phyloP scores from a whole-genome alignment of 2,329 filamentous ascomycete species.

The Polychaeton citri region DNA sequence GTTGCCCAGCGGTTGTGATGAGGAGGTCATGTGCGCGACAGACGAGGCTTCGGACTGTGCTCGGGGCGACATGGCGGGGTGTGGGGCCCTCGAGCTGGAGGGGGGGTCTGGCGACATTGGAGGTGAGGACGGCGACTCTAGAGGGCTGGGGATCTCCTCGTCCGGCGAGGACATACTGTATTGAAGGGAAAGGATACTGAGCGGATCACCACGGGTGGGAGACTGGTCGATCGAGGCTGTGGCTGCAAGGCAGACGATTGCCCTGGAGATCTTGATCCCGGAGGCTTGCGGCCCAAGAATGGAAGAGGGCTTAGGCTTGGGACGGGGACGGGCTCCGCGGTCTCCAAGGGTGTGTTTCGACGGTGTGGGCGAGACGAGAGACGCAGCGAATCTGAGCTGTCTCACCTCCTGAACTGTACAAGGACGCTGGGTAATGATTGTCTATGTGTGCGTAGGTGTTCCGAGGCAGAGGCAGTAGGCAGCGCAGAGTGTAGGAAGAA shows the following conservation, averaged over 20 bases:
- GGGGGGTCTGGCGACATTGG: constrained; percentile 2
- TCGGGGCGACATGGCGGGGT: constrained; percentile 43
- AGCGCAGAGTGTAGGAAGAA: too few relatives aligned
- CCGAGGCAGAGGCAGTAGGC: too few relatives aligned
- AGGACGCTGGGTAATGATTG: too few relatives aligned
- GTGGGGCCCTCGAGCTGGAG: constrained; percentile 1
- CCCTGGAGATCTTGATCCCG: not conserved
- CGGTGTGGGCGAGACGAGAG: too few relatives aligned
- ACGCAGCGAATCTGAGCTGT: too few relatives aligned
- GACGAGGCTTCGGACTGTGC: constrained; percentile 37
- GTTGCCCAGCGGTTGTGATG: constrained; percentile 72
- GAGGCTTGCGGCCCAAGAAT: not conserved
- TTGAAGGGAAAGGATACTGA: not conserved
- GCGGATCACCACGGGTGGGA: too few relatives aligned
- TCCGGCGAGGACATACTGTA: constrained; percentile 2
- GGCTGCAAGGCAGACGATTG: not conserved
- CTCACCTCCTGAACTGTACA: too few relatives aligned
- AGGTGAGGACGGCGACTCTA: constrained; percentile 5
- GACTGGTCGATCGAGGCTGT: too few relatives aligned
- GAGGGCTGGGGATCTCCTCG: constrained; percentile 1
- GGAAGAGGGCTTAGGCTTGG: too few relatives aligned
- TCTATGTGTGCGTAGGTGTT: too few relatives aligned
- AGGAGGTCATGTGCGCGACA: constrained; percentile 52
- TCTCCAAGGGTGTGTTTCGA: too few relatives aligned
- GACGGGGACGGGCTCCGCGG: too few relatives aligned